Conservation (phyloP, 1,284 basidiomycete genomes). For the Apiotrichum porosum region DNA sequence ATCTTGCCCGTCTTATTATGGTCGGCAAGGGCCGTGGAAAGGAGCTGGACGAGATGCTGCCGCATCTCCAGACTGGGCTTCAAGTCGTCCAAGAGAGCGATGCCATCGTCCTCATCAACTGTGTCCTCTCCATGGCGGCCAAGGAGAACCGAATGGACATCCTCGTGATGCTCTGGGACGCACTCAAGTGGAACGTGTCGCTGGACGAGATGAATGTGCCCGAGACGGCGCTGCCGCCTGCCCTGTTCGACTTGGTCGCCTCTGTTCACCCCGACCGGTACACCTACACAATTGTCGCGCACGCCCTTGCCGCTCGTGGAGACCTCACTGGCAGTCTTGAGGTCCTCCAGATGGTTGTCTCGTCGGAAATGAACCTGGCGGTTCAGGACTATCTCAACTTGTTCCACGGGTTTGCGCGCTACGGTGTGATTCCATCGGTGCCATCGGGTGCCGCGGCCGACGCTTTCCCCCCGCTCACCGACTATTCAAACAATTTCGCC, state of each 20-base stretch:
- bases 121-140: constrained; percentile 50
- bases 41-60: not conserved
- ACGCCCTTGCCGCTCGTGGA: constrained; percentile 64
- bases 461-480: constrained; percentile 10
- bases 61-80: constrained; percentile 5
- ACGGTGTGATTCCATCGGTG: constrained; percentile 21
- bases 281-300: constrained; percentile 67
- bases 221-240: constrained; percentile 10
- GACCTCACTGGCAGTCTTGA: constrained; percentile 58
- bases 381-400: constrained; percentile 58
- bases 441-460: constrained; percentile 10
- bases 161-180: constrained; percentile 58
- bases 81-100: constrained; percentile 1
- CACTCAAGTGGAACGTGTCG: not conserved
- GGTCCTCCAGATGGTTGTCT: constrained; percentile 67
- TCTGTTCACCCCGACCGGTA: constrained; percentile 57
- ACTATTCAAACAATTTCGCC: not conserved
- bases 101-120: constrained; percentile 36
- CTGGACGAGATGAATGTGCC: not conserved
- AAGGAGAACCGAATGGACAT: constrained; percentile 56
- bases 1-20: constrained; percentile 11
- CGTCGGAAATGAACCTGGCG: constrained; percentile 29
- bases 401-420: constrained; percentile 69
- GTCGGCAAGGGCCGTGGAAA: too few relatives aligned
- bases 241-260: not conserved